Base-by-base conservation (phyloP, 305 asterid species). In the Coffea humblotiana region DNA sequence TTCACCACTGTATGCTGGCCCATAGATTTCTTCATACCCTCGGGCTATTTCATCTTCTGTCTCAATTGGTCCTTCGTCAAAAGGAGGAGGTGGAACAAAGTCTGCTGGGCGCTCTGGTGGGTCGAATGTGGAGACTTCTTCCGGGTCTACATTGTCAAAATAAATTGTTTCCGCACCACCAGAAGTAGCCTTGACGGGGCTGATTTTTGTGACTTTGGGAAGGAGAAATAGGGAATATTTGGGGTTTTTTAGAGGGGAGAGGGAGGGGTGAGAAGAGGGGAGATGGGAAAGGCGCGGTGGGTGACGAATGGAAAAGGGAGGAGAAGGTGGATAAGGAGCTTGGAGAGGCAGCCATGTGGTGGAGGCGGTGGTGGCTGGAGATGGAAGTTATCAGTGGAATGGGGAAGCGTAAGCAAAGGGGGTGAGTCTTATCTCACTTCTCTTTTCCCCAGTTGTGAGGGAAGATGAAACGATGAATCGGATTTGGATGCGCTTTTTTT, bases 1-100 rank as follows among this genome's bases (percentile, higher is more conserved):
- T 86, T 91, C 97, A 0, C 99, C 97, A 27, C 97, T 92, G 63
- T 90, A 94, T 0, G 90, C 98, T 0, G 97, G 82, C 0, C 99
- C 98, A 82, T 95, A 95, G 4, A 94, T 65, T 64, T 94, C 97
- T 78, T 95, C 98, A 35, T 80, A 94, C 2, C 97, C 95, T 16
- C 82, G 45, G n/a, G 98, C 94, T 25, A 94, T 91, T 16, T 94
- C 97, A 0, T 95, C 99, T 75, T 94, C 98, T 3, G 92, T 76
- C 65, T 92, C 97, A 61, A 83, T 3, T 32, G 98, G 93, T 4
- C 89, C 97, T 21, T 94, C 98, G 71, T 94, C 98, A 88, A 94
- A 92, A 27, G 92, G 85, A 16, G 96, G 88, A 6, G 97, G 94
- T 15, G 86, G 76, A 15, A 88, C 76, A 64, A 85, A 95, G 63